These are phyloP conservation scores for Neofusicoccum ribis DNA, from an alignment of 2,329 filamentous ascomycete genomes.

Conservation along the genomic window DNA sequence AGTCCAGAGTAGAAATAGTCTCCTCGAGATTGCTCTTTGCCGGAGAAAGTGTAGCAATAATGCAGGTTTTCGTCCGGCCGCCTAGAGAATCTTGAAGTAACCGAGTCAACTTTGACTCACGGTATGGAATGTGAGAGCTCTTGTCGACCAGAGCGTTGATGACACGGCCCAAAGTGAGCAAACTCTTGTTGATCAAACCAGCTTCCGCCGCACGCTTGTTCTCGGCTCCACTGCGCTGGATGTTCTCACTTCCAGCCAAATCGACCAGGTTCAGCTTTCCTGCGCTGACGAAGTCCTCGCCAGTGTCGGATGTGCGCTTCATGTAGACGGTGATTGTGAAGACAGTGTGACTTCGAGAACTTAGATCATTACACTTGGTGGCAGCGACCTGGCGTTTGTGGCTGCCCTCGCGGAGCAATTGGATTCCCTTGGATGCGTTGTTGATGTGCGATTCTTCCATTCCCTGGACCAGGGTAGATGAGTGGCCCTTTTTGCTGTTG, in stretches of 20 bases:
- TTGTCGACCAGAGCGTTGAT: conserved; percentile 96
- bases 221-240: conserved; percentile 92
- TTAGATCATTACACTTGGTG: conserved; percentile 99
- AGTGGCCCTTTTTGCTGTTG: conserved; percentile 78
- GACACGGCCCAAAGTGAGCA: conserved; percentile 90
- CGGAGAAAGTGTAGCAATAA: conserved; percentile 94
- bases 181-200: conserved; percentile 95
- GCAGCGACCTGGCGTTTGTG: conserved; percentile 96
- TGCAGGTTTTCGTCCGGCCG: conserved; percentile 95
- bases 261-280: conserved; percentile 97
- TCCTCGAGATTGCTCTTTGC: conserved; percentile 95
- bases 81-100: conserved; percentile 95
- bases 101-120: conserved; percentile 94
- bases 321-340: conserved; percentile 94
- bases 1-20: conserved; percentile 96
- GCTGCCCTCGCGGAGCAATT: conserved; percentile 83
- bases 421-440: conserved; percentile 80
- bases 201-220: conserved; percentile 97
- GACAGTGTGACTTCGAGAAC: conserved; percentile 93
- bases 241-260: conserved; percentile 95
- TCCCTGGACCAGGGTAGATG: conserved; percentile 85
- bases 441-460: conserved; percentile 97
- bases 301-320: conserved; percentile 76
- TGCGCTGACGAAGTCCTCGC: conserved; percentile 85
- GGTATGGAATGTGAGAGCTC: conserved; percentile 82